phyloP scores from a whole-genome alignment of 2,329 filamentous ascomycete genomes.

The Bertia moriformis region DNA sequence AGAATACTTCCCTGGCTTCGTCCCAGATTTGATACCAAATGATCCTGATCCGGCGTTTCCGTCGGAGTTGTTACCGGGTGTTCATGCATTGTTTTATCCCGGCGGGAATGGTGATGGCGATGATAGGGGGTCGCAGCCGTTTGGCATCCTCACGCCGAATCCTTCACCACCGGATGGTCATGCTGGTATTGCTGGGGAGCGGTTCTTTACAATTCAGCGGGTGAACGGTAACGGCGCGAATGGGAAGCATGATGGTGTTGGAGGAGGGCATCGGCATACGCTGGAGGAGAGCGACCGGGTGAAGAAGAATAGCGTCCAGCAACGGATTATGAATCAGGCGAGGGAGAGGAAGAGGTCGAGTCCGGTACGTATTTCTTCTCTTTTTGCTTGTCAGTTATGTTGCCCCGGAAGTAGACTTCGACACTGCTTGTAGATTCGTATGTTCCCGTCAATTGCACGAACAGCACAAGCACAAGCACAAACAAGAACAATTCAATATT shows the following conservation, averaged over 20 bases:
- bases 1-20: conserved; percentile 51
- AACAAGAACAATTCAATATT: too few relatives aligned
- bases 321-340: conserved; percentile 47
- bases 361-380: conserved; percentile 22
- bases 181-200: conserved; percentile 31
- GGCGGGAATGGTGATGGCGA: not conserved
- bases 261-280: conserved; percentile 61
- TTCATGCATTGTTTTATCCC: not conserved
- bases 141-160: conserved; percentile 8
- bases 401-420: too few relatives aligned
- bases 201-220: conserved; percentile 61
- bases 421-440: conserved; percentile 8
- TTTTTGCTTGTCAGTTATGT: conserved; percentile 1
- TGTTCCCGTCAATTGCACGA: too few relatives aligned
- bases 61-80: not conserved
- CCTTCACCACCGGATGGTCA: conserved; percentile 8
- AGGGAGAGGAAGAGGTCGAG: conserved; percentile 48
- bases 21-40: conserved; percentile 13
- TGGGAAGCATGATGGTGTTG: conserved; percentile 54
- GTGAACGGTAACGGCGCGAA: conserved; percentile 66
- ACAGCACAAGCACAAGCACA: too few relatives aligned
- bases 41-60: conserved; percentile 7
- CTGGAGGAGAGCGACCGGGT: conserved; percentile 63
- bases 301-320: conserved; percentile 66
- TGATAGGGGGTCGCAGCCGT: conserved; percentile 4